Evolutionary conservation across 176 grass and related monocot species (phyloP).

Genomic region (Thinopyrum elongatum): DNA sequence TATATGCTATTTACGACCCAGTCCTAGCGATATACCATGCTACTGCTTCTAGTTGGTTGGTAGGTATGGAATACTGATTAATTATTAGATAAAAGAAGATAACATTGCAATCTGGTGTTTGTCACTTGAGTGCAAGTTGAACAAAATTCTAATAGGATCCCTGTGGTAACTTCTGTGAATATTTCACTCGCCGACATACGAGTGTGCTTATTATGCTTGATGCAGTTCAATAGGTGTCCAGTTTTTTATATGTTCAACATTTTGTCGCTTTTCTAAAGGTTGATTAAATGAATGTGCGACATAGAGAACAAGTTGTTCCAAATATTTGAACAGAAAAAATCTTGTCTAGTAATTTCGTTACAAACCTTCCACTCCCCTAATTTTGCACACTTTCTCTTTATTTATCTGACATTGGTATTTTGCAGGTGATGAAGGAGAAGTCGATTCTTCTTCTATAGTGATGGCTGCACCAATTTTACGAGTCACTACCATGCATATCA

Average conservation of each 20-base stretch:
- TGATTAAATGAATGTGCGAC: slow-evolving; percentile 7
- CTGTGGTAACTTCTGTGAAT: neutral
- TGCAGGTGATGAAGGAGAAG: neutral
- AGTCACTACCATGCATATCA: neutral
- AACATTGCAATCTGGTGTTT: no score
- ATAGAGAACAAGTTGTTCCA: neutral
- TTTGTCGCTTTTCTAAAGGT: neutral
- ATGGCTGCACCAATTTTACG: neutral
- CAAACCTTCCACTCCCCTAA: neutral
- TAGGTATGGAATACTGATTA: no score
- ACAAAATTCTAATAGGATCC: neutral
- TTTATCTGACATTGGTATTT: neutral
- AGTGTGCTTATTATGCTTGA: neutral
- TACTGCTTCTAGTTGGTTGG: no score
- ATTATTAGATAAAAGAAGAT: no score
- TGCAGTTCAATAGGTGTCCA: neutral
- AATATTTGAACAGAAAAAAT: neutral
- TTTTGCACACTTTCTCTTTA: neutral
- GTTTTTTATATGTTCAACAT: neutral
- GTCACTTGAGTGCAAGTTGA: no score
- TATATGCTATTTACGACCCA: no score
- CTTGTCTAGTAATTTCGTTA: neutral
- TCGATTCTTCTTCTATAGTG: neutral
- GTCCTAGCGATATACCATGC: no score
- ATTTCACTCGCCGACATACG: neutral